Base-by-base conservation (phyloP, 2,329 filamentous ascomycete species). In the Alternaria conjuncta region DNA sequence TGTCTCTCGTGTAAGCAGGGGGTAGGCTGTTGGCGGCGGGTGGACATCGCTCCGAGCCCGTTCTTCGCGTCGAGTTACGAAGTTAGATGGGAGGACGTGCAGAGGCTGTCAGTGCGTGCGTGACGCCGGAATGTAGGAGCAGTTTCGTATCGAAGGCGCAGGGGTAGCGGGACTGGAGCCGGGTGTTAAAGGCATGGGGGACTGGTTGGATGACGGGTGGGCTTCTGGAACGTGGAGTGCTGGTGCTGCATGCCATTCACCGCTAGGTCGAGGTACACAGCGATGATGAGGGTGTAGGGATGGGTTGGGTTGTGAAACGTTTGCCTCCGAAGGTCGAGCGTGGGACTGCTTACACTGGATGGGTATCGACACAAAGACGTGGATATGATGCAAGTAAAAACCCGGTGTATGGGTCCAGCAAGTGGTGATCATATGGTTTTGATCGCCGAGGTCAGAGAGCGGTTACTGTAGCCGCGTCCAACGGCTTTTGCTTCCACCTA, bases 1-100 rank as follows among this genome's bases (percentile, higher is more conserved):
- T 32, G 30, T 32, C 7, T 20, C 60, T 54, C 55, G 56, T 63
- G 49, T 60, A 41, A 8, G 50, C 56, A 41, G 32, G 28, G 50
- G 23, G 18, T 10, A 21, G 8, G n/a, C n/a, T n/a, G n/a, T n/a
- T n/a, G n/a, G n/a, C 25, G 15, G 11, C n/a, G 20, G 7, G 32
- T n/a, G 32, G 15, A 36, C 1, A 9, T 36, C 32, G 32, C 32
- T 36, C n/a, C 32, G 32, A 36, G 32, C 32, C 32, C 32, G 32
- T 36, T 36, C 15, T 36, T 36, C 32, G 32, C 32, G 32, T 36
- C 32, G 32, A 36, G 32, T 36, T 36, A 36, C 32, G 32, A 9
- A 5, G 15, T n/a, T n/a, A n/a, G 32, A 36, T 36, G n/a, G n/a
- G 1, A 0, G 36, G n/a, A 0, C n/a, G 36, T 41, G 36, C 36